Percentiles rank a stretch among this genome's conserved stretches.
These are phyloP conservation scores for Amanita polypyramis DNA, from an alignment of 768 basidiomycete species.

Conservation along the genomic window DNA sequence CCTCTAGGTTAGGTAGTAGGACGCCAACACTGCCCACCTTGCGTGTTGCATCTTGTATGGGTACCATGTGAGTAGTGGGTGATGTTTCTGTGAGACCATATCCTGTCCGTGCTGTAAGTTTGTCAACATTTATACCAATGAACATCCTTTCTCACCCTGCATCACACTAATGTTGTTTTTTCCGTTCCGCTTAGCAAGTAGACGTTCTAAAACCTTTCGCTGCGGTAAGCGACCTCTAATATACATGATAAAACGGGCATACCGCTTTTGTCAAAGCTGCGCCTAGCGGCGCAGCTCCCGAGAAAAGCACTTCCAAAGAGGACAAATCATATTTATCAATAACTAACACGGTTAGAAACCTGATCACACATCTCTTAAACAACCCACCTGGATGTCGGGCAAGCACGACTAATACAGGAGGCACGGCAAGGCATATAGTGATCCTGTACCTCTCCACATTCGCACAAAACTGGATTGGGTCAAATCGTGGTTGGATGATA, in stretches of 20 bases:
- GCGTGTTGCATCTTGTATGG: conserved; percentile 25
- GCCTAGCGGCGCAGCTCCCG: conserved; percentile 77
- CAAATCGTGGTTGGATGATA: conserved; percentile 59
- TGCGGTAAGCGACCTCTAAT: not conserved
- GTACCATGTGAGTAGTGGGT: conserved; percentile 53
- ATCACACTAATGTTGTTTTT: conserved; percentile 30
- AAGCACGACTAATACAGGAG: conserved; percentile 76
- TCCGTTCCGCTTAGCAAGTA: conserved; percentile 25
- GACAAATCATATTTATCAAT: conserved; percentile 60
- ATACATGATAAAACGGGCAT: conserved; percentile 13
- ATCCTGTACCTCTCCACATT: conserved; percentile 57
- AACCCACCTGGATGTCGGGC: conserved; percentile 52
- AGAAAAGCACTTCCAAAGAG: conserved; percentile 45
- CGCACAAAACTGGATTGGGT: conserved; percentile 56
- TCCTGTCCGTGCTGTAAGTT: conserved; percentile 24
- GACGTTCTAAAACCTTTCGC: conserved; percentile 25
- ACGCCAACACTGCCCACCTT: conserved; percentile 61
- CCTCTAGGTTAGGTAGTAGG: conserved; percentile 67
- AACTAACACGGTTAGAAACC: conserved; percentile 22
- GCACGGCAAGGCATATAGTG: conserved; percentile 53
- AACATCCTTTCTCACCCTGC: conserved; percentile 34
- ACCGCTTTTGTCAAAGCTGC: conserved; percentile 47
- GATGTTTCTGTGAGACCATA: conserved; percentile 82
- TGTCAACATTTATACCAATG: not conserved
- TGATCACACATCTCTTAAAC: not conserved